Conservation (phyloP, 495 filamentous ascomycete species). For the Talaromyces proteolyticus region DNA sequence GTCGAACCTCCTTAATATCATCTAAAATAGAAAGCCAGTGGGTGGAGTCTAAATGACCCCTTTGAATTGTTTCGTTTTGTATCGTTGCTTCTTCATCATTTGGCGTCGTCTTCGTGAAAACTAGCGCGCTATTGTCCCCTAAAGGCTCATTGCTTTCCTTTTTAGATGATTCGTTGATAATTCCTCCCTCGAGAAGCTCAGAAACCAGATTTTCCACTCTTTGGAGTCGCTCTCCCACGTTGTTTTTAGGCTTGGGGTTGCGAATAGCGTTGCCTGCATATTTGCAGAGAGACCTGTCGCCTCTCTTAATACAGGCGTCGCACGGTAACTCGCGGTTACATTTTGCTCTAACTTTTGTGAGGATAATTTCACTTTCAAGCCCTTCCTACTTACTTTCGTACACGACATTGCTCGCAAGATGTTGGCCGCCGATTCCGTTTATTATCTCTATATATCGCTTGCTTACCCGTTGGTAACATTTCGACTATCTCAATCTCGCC, state of each 20-base stretch:
- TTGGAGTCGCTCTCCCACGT: constrained; percentile 44
- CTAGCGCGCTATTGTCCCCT: constrained; percentile 3
- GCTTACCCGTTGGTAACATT: background rate
- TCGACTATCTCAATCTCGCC: no score
- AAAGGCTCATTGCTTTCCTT: constrained; percentile 15
- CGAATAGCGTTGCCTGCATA: constrained; percentile 40
- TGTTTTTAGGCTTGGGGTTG: constrained; percentile 23
- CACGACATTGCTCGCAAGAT: constrained; percentile 33
- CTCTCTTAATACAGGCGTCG: constrained; percentile 38
- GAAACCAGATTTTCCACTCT: constrained; percentile 49
- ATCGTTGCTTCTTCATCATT: background rate
- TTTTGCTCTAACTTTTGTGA: constrained; percentile 25
- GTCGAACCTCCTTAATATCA: constrained; percentile 28
- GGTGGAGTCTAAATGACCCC: constrained; percentile 43
- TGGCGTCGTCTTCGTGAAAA: background rate
- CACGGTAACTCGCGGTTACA: constrained; percentile 40
- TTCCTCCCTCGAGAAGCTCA: background rate
- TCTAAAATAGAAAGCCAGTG: constrained; percentile 54
- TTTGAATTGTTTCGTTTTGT: constrained; percentile 11
- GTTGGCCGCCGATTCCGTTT: constrained; percentile 35
- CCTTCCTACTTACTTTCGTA: constrained; percentile 21
- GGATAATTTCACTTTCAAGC: background rate
- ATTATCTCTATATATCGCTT: constrained; percentile 4
- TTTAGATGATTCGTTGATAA: constrained; percentile 23
- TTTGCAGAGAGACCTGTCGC: constrained; percentile 29